Evolutionary conservation across 768 basidiomycete species (phyloP).

Genomic region (Auricularia auricula-judae): DNA sequence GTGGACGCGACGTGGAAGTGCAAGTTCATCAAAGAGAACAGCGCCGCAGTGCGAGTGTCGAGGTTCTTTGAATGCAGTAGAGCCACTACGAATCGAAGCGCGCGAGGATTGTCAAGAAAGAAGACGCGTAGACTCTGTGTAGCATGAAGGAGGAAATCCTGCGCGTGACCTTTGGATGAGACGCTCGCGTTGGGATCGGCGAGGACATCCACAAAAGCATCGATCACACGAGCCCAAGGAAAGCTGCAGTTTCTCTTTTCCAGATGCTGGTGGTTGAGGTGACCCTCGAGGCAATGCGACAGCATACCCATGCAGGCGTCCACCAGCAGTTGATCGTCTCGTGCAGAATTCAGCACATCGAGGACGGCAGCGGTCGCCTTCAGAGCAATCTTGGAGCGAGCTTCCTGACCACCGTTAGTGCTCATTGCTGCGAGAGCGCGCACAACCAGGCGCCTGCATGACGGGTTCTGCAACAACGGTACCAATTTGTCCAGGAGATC

Average conservation of each 20-base stretch:
- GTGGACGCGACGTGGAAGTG: slow-evolving; percentile 30
- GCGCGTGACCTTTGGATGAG: slow-evolving; percentile 40
- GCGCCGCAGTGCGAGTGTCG: slow-evolving; percentile 36
- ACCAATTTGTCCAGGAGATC: slow-evolving; percentile 48
- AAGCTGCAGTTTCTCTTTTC: slow-evolving; percentile 24
- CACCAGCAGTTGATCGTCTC: slow-evolving; percentile 37
- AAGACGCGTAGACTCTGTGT: slow-evolving; percentile 34
- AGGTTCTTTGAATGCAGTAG: slow-evolving; percentile 46
- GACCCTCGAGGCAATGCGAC: slow-evolving; percentile 34
- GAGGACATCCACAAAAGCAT: slow-evolving; percentile 30
- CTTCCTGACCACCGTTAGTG: slow-evolving; percentile 43
- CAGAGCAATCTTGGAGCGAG: slow-evolving; percentile 41
- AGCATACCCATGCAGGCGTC: slow-evolving; percentile 43
- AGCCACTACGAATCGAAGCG: slow-evolving; percentile 43
- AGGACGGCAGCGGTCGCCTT: slow-evolving; percentile 28
- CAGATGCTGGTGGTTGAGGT: slow-evolving; percentile 26
- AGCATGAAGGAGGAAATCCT: slow-evolving; percentile 33
- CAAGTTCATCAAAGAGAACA: slow-evolving; percentile 44
- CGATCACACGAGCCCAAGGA: slow-evolving; percentile 29
- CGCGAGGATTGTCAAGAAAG: slow-evolving; percentile 31
- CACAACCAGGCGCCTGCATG: slow-evolving; percentile 41
- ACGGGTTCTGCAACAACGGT: slow-evolving; percentile 38
- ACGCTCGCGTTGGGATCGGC: slow-evolving; percentile 31
- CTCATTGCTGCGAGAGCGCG: slow-evolving; percentile 48
- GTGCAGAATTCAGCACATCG: slow-evolving; percentile 35